Percentiles rank a stretch among this genome's conserved stretches.
Conservation (phyloP, 2,329 filamentous ascomycete genomes). For the Fusarium lateritium region DNA sequence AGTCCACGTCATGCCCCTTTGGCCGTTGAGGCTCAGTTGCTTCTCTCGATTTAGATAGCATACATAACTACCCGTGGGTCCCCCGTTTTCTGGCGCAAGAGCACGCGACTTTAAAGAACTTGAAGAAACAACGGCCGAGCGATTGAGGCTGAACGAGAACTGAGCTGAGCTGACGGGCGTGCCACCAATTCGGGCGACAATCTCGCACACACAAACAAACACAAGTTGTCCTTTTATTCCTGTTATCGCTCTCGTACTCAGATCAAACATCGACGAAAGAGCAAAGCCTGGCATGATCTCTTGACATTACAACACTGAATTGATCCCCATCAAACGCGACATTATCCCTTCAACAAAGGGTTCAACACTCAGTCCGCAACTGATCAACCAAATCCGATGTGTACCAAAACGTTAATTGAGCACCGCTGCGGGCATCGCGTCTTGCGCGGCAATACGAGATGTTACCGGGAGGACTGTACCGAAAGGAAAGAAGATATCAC, state of each 20-base stretch:
- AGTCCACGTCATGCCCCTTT: slow-evolving; percentile 40
- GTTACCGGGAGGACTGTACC: slow-evolving; percentile 53
- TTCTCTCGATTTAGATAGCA: slow-evolving; percentile 9
- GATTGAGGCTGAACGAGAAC: slow-evolving; percentile 7
- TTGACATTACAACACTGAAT: not conserved
- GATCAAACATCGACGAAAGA: not conserved
- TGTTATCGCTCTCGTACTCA: not conserved
- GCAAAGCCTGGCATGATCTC: slow-evolving; percentile 4
- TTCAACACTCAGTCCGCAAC: slow-evolving; percentile 5
- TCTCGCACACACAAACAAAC: slow-evolving; percentile 1
- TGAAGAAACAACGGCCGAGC: not conserved
- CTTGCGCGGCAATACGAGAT: slow-evolving; percentile 54
- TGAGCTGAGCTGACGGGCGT: slow-evolving; percentile 17
- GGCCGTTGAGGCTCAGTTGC: slow-evolving; percentile 27
- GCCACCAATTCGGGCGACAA: slow-evolving; percentile 21
- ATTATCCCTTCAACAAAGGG: not conserved
- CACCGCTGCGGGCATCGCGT: slow-evolving; percentile 57
- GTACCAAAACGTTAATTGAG: slow-evolving; percentile 53
- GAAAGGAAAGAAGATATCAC: slow-evolving; percentile 52
- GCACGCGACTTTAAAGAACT: slow-evolving; percentile 8
- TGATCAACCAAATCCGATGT: slow-evolving; percentile 48
- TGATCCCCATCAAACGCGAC: not conserved
- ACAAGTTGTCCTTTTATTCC: slow-evolving; percentile 10
- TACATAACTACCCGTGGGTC: slow-evolving; percentile 21
- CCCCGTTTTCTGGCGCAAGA: slow-evolving; percentile 7